Evolutionary conservation across 2,329 filamentous ascomycete species (phyloP).

Genomic region (Talaromyces sp.): DNA sequence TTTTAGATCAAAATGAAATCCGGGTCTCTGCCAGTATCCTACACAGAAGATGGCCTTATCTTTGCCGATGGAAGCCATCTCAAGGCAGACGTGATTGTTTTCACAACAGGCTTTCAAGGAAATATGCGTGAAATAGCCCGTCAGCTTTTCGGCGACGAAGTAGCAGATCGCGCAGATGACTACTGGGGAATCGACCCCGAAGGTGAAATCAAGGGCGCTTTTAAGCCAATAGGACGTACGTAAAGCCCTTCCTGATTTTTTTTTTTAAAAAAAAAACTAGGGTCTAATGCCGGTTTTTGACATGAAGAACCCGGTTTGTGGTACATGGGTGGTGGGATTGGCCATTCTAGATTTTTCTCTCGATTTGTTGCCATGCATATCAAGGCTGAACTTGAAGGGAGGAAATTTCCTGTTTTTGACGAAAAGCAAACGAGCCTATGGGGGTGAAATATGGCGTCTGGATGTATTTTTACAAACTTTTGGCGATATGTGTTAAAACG

Average conservation of each 20-base stretch:
- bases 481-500: background rate
- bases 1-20: slow-evolving; percentile 41
- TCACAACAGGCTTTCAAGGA: slow-evolving; percentile 42
- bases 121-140: slow-evolving; percentile 38
- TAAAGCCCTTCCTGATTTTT: background rate
- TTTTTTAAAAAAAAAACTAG: background rate
- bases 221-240: slow-evolving; percentile 31
- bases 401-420: slow-evolving; percentile 11
- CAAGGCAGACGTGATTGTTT: slow-evolving; percentile 43
- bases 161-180: slow-evolving; percentile 38
- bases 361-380: slow-evolving; percentile 44
- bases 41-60: slow-evolving; percentile 35
- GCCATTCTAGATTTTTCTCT: slow-evolving; percentile 36
- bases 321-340: slow-evolving; percentile 42
- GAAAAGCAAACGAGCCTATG: background rate
- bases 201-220: slow-evolving; percentile 43
- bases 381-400: slow-evolving; percentile 26
- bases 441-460: background rate
- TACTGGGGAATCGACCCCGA: slow-evolving; percentile 44
- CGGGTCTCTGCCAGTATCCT: slow-evolving; percentile 28
- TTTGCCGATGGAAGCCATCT: slow-evolving; percentile 41
- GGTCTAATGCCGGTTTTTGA: background rate
- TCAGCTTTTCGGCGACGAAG: slow-evolving; percentile 36
- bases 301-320: slow-evolving; percentile 29
- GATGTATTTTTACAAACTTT: background rate